A percentile compares a stretch with the other conserved stretches of the same genome.
phyloP scores from a whole-genome alignment of 106 monocot species.

The Allium sativum region DNA sequence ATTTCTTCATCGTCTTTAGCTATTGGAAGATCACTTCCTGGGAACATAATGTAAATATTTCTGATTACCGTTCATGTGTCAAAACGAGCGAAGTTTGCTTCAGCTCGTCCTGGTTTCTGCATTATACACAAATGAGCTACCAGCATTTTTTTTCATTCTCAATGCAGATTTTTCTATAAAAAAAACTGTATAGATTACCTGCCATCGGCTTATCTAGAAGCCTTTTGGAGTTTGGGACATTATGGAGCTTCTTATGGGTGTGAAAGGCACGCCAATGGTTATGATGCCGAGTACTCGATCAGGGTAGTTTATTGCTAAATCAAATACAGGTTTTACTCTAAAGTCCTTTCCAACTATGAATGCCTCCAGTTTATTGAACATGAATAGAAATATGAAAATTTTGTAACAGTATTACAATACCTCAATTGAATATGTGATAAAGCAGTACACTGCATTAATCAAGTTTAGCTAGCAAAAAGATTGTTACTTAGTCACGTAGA shows the following conservation, averaged over 20 bases:
- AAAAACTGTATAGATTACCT: neutral
- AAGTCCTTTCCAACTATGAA: slow-evolving; percentile 32
- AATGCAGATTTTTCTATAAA: neutral
- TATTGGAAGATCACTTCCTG: slow-evolving; percentile 18
- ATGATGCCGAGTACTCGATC: slow-evolving; percentile 16
- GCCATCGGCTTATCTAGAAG: slow-evolving; percentile 9
- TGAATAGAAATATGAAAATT: neutral
- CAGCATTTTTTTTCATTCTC: neutral
- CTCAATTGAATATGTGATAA: slow-evolving; percentile 16
- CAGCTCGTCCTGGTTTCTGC: slow-evolving; percentile 18
- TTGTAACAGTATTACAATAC: neutral
- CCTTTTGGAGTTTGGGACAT: slow-evolving; percentile 7
- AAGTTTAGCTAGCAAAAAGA: no score
- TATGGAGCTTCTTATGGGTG: neutral
- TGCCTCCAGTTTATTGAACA: neutral
- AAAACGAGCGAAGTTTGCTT: slow-evolving; percentile 23
- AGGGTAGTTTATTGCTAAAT: slow-evolving; percentile 9
- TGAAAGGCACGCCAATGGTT: slow-evolving; percentile 11
- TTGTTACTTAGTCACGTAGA: no score
- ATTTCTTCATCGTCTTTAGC: slow-evolving; percentile 29
- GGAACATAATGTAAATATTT: slow-evolving; percentile 29
- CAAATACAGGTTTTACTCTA: slow-evolving; percentile 15
- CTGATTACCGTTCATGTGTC: slow-evolving; percentile 20
- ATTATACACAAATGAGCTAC: neutral
- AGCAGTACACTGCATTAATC: neutral